phyloP scores from a whole-genome alignment of 1,284 basidiomycete genomes.

The Cryptococcus sp. region DNA sequence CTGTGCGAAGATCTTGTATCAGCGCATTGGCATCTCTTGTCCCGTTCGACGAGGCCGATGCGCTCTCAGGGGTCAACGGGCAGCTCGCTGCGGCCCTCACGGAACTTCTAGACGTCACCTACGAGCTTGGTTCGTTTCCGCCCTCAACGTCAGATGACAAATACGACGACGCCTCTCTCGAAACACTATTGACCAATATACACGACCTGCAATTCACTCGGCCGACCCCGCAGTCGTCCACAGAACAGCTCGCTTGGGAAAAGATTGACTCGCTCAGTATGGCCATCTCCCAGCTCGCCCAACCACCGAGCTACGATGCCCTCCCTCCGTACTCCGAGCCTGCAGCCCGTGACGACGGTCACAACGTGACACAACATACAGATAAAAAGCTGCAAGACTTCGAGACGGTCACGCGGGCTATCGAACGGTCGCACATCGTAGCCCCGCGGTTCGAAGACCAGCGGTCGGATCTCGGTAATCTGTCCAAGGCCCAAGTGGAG shows the following conservation, averaged over 20 bases:
- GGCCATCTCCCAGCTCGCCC: constrained; percentile 27
- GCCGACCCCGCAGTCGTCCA: background rate
- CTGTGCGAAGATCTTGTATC: background rate
- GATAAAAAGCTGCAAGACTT: constrained; percentile 60
- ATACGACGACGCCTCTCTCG: background rate
- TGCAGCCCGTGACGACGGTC: background rate
- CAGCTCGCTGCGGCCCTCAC: constrained; percentile 34
- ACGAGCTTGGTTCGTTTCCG: constrained; percentile 41
- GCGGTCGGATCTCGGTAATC: constrained; percentile 74
- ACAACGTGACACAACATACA: background rate
- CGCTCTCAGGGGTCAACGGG: background rate
- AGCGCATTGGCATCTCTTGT: background rate
- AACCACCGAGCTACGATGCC: constrained; percentile 15
- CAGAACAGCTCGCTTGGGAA: constrained; percentile 23
- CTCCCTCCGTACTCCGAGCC: constrained; percentile 7
- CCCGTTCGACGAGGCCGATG: constrained; percentile 10
- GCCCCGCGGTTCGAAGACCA: constrained; percentile 84
- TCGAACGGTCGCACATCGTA: constrained; percentile 77
- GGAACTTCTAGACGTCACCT: constrained; percentile 42
- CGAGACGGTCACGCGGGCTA: constrained; percentile 77
- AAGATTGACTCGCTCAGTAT: constrained; percentile 40
- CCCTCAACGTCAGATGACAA: constrained; percentile 19
- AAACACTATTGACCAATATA: background rate
- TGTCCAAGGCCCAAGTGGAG: constrained; percentile 37
- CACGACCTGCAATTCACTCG: constrained; percentile 1